A percentile compares a stretch with the other conserved stretches of the same genome.
Evolutionary conservation across 345 rosid species (phyloP).

Genomic region (Citrus trifoliata): DNA sequence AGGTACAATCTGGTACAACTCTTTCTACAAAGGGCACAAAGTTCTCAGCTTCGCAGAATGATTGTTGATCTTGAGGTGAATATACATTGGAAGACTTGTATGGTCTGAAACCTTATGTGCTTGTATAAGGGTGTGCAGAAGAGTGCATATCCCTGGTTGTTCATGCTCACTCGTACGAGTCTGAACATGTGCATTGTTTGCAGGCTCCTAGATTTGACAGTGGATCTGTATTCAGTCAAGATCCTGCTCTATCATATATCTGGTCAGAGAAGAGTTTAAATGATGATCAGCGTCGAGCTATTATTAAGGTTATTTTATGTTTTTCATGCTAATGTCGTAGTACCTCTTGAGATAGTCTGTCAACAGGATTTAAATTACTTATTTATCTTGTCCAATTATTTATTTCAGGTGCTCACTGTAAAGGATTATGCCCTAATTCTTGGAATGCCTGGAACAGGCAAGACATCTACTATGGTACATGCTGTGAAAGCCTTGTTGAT

Average conservation of each 20-base stretch:
- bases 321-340: constrained; percentile 2
- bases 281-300: constrained; percentile 94
- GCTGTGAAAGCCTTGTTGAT: constrained; percentile 94
- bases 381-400: constrained; percentile 16
- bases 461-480: constrained; percentile 95
- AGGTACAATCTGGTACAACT: constrained; percentile 94
- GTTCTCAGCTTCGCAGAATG: constrained; percentile 79
- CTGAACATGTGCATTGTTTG: constrained; percentile 11
- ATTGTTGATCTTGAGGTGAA: constrained; percentile 92
- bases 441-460: constrained; percentile 99
- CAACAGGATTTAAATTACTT: neutral
- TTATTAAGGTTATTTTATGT: constrained; percentile 66
- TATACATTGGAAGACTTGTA: constrained; percentile 13
- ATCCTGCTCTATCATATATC: constrained; percentile 92
- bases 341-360: neutral
- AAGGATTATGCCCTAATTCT: constrained; percentile 91
- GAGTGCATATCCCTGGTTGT: neutral
- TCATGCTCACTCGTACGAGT: neutral
- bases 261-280: constrained; percentile 87
- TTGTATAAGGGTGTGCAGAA: neutral
- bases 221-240: constrained; percentile 89
- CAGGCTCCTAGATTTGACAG: constrained; percentile 96
- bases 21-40: constrained; percentile 51
- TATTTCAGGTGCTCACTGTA: constrained; percentile 83
- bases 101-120: constrained; percentile 10